These are phyloP conservation scores for Vigna angularis DNA, from an alignment of 306 rosid species.

Conservation along the genomic window DNA sequence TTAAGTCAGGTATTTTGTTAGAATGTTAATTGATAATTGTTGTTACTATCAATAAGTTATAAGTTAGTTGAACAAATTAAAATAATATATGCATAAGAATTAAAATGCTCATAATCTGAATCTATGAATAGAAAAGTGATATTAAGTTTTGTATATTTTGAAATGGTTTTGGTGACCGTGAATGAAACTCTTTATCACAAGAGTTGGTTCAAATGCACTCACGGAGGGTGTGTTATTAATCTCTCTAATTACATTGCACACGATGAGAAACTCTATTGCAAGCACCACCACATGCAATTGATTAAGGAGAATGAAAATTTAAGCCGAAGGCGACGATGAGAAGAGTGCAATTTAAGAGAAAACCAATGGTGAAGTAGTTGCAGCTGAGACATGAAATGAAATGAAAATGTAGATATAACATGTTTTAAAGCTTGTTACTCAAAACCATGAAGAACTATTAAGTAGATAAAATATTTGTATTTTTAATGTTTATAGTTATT, in stretches of 20 bases:
- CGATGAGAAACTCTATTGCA: slow-evolving; percentile 89
- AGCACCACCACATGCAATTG: slow-evolving; percentile 53
- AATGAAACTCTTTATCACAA: slow-evolving; percentile 89
- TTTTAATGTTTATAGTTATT: too few species aligned
- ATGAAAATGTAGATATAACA: background rate
- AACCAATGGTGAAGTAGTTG: slow-evolving; percentile 54
- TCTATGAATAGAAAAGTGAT: background rate
- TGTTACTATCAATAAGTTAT: too few species aligned
- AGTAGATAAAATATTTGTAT: too few species aligned
- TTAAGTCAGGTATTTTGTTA: too few species aligned
- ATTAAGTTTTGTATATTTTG: slow-evolving; percentile 22
- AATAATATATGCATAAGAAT: too few species aligned
- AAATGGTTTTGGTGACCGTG: slow-evolving; percentile 64
- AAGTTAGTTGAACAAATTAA: too few species aligned
- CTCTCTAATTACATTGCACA: slow-evolving; percentile 94
- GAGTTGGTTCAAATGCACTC: slow-evolving; percentile 87
- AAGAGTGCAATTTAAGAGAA: slow-evolving; percentile 49
- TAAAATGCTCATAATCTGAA: too few species aligned
- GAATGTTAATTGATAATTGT: too few species aligned
- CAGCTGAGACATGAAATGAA: slow-evolving; percentile 55
- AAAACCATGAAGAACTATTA: too few species aligned
- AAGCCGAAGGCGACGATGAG: slow-evolving; percentile 82
- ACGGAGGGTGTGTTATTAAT: slow-evolving; percentile 91
- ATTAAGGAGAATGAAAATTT: slow-evolving; percentile 74
- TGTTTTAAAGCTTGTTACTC: too few species aligned